Percentiles rank a stretch among this genome's conserved stretches.
These are phyloP conservation scores for Capronia americana DNA, from an alignment of 2,329 filamentous ascomycete species.

Conservation along the genomic window DNA sequence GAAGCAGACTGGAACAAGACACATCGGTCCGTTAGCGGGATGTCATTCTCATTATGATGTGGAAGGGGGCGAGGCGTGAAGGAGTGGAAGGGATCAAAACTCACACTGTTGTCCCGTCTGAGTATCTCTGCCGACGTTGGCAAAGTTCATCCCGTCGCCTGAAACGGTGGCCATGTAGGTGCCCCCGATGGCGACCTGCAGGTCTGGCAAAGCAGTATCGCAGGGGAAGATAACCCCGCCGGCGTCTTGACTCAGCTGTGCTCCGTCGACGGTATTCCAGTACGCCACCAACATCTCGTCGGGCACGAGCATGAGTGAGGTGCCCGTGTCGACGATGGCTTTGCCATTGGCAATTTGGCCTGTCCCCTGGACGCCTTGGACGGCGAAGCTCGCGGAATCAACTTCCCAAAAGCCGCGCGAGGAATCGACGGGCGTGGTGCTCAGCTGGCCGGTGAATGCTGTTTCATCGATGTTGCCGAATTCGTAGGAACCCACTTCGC, in stretches of 20 bases:
- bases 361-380: constrained; percentile 53
- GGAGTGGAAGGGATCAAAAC: constrained; percentile 31
- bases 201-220: constrained; percentile 58
- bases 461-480: constrained; percentile 72
- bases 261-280: constrained; percentile 62
- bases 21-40: not conserved
- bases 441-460: constrained; percentile 68
- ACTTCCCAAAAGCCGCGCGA: constrained; percentile 74
- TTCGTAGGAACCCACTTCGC: constrained; percentile 70
- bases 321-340: constrained; percentile 72
- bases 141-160: constrained; percentile 63
- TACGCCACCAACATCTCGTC: constrained; percentile 64
- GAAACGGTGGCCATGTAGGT: constrained; percentile 60
- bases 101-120: constrained; percentile 49
- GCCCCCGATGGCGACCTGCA: constrained; percentile 61
- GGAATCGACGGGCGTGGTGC: constrained; percentile 67
- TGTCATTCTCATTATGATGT: not conserved
- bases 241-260: constrained; percentile 53
- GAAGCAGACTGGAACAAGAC: constrained; percentile 55
- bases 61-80: not conserved
- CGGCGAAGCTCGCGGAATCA: constrained; percentile 61
- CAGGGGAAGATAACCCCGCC: constrained; percentile 67
- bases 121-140: constrained; percentile 55
- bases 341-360: constrained; percentile 44
- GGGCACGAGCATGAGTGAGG: constrained; percentile 68